Evolutionary conservation across 1,284 basidiomycete genomes (phyloP), one percentile per base, ranked within the genome.

Genomic region (Paramarasmius palmivorus): DNA sequence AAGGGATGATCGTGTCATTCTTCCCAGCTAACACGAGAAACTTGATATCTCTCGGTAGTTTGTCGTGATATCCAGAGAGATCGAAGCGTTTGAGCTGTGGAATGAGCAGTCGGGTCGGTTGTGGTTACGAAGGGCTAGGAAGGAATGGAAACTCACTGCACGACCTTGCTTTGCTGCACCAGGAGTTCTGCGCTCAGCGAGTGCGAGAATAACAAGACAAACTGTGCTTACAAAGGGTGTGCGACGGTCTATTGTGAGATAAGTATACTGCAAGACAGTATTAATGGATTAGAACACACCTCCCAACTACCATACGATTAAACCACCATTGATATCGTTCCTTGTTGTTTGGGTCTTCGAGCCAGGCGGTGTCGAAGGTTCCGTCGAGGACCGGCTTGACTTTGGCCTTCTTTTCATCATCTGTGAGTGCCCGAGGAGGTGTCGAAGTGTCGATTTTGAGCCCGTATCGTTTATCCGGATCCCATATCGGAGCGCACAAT

Each of bases 381-480:
- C 17, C 17, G 9, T 50, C 38, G 7, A 50, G 10, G 4, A 41
- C 34, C 2, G 49, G 49, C 20, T 32, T 41, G 2, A 50, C 49
- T 19, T 29, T 37, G 5, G 38, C 49, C 29, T 42, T 50, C 49
- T 50, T 50, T 32, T 50, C 49, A 17, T 42, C 49, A 12, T 32
- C 23, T 14, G 49, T 50, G 9, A 50, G 22, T n/a, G 37, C 22
- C 38, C 38, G 38, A 41, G 38, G 25, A 20, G 32, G 32, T 9
- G 25, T 10, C 14, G n/a, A n/a, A 12, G 49, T 20, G 44, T 46
- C 41, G 12, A 41, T 29, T 4, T 42, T 40, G 10, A 41, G 32
- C 6, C 37, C 23, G 34, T 12, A n/a, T 10, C 40, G 22, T n/a
- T 34, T 46, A 15, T 46, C 44, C 8, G 25, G 38, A 19, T 23